phyloP scores from a whole-genome alignment of 2,329 filamentous ascomycete species.

The Fusarium veterinarium region DNA sequence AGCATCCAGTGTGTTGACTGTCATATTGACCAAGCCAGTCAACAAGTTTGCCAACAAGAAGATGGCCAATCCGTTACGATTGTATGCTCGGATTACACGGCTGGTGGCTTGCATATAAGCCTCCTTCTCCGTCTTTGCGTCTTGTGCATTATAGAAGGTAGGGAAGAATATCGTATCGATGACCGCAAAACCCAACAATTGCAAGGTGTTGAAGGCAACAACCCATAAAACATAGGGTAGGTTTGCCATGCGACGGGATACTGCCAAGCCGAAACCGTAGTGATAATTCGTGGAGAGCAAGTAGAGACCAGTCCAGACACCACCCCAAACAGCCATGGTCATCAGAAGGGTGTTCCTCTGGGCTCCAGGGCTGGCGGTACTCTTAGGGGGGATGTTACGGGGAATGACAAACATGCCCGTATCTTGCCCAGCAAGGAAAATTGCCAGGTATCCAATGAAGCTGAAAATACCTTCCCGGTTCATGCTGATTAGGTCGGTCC shows the following conservation, averaged over 20 bases:
- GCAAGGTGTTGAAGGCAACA: slow-evolving; percentile 87
- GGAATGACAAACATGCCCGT: slow-evolving; percentile 84
- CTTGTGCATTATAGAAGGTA: slow-evolving; percentile 69
- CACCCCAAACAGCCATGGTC: slow-evolving; percentile 72
- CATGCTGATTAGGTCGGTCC: slow-evolving; percentile 82
- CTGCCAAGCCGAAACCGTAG: slow-evolving; percentile 78
- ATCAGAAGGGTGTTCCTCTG: slow-evolving; percentile 70
- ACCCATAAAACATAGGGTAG: slow-evolving; percentile 95
- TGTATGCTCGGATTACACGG: slow-evolving; percentile 82
- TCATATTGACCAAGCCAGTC: slow-evolving; percentile 91
- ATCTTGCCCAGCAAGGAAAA: slow-evolving; percentile 91
- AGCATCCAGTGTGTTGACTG: slow-evolving; percentile 82
- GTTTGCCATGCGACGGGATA: slow-evolving; percentile 92
- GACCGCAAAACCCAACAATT: slow-evolving; percentile 81
- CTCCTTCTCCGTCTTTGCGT: slow-evolving; percentile 68
- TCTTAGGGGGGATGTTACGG: slow-evolving; percentile 58
- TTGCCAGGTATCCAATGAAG: slow-evolving; percentile 91
- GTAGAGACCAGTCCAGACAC: slow-evolving; percentile 78
- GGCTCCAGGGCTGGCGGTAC: slow-evolving; percentile 54
- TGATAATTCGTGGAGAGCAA: slow-evolving; percentile 73
- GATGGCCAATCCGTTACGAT: slow-evolving; percentile 85
- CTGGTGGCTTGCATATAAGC: slow-evolving; percentile 79
- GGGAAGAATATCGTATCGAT: slow-evolving; percentile 86
- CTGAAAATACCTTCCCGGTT: slow-evolving; percentile 97
- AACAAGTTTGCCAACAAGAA: slow-evolving; percentile 91